Percentiles rank a stretch among this genome's conserved stretches.
Evolutionary conservation across 164 flowering plant genomes (phyloP).

Genomic region (Chimonanthus salicifolius): DNA sequence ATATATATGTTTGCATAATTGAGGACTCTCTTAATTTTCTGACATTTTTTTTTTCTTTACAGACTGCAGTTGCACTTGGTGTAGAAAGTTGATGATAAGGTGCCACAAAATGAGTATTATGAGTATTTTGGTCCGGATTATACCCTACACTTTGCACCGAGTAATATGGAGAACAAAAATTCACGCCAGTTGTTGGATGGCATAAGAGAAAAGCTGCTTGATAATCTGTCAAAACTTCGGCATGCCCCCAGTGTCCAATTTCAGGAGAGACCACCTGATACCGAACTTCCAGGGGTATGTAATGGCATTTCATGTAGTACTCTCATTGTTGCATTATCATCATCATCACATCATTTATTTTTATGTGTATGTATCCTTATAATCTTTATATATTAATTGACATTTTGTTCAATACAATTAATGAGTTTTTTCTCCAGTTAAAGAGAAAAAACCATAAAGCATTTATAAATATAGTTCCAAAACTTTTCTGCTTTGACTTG

Average conservation of each 20-base stretch:
- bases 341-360: too few relatives aligned
- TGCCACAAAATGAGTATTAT: conserved; percentile 78
- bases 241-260: conserved; percentile 86
- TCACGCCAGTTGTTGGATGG: conserved; percentile 56
- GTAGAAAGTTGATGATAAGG: conserved; percentile 76
- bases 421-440: not conserved
- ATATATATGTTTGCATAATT: too few relatives aligned
- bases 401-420: too few relatives aligned
- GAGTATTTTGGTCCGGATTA: conserved; percentile 90
- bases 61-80: conserved; percentile 87
- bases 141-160: conserved; percentile 81
- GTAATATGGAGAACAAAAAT: conserved; percentile 90
- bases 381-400: too few relatives aligned
- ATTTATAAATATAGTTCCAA: not conserved
- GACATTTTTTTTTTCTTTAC: conserved; percentile 5
- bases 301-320: not conserved
- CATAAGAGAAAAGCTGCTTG: conserved; percentile 58
- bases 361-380: not conserved
- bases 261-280: conserved; percentile 75
- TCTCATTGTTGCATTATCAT: not conserved
- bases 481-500: not conserved
- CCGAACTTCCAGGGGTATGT: conserved; percentile 66
- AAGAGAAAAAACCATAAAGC: not conserved
- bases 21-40: not conserved
- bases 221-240: conserved; percentile 60